A percentile compares a stretch with the other conserved stretches of the same genome.
phyloP scores from a whole-genome alignment of 192 early-diverging fungal genomes.

The Podila verticillata region DNA sequence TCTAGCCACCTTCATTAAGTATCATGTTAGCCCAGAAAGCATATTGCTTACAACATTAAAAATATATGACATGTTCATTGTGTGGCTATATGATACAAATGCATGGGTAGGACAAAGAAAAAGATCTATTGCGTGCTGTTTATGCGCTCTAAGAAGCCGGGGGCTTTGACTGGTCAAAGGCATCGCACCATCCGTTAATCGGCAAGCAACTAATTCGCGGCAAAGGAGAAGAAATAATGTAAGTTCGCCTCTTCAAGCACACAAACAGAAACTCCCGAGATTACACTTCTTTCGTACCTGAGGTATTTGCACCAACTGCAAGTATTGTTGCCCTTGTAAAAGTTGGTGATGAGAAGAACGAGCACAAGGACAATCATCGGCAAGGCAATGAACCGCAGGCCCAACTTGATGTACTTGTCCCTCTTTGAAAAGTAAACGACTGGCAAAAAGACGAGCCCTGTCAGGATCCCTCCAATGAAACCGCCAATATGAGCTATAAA shows the following conservation, averaged over 20 bases:
- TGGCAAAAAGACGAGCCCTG: constrained; percentile 78
- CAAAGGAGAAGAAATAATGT: not conserved
- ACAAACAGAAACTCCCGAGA: not conserved
- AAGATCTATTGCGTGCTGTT: not conserved
- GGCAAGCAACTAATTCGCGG: constrained; percentile 42
- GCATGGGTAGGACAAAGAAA: not conserved
- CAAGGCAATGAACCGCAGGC: constrained; percentile 47
- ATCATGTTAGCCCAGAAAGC: too few relatives aligned
- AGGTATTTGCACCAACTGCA: constrained; percentile 74
- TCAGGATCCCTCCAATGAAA: constrained; percentile 70
- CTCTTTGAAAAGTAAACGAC: constrained; percentile 66
- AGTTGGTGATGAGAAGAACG: constrained; percentile 53
- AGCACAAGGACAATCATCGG: constrained; percentile 55
- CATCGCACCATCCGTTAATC: constrained; percentile 64
- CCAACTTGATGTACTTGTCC: constrained; percentile 47
- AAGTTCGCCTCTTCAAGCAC: not conserved
- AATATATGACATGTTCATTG: too few relatives aligned
- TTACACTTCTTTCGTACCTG: constrained; percentile 17
- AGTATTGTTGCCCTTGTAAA: constrained; percentile 57
- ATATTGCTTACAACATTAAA: too few relatives aligned
- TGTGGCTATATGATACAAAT: not conserved
- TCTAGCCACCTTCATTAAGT: too few relatives aligned
- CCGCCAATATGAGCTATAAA: constrained; percentile 80
- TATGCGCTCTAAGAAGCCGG: not conserved
- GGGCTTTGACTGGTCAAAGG: constrained; percentile 12